A percentile compares a stretch with the other conserved stretches of the same genome.
Conservation (phyloP, 345 rosid genomes). For the Corymbia maculata region DNA sequence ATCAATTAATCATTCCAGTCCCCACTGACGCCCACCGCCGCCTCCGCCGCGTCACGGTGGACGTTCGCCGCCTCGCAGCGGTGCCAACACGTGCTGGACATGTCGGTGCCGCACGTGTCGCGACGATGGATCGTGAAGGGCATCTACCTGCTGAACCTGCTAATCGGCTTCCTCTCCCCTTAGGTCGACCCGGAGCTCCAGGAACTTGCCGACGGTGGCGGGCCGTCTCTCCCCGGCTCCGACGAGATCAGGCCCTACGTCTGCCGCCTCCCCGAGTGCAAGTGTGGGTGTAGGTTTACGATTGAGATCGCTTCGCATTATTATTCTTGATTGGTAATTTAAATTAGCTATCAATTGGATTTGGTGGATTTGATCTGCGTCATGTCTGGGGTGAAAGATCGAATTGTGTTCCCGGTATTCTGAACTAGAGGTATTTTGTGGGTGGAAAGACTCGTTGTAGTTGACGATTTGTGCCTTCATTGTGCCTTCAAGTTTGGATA, state of each 20-base stretch:
- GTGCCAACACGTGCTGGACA: slow-evolving; percentile 57
- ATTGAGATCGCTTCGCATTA: background rate
- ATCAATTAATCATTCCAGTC: background rate
- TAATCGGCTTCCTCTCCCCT: slow-evolving; percentile 81
- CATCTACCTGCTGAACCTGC: slow-evolving; percentile 72
- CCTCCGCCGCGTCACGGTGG: slow-evolving; percentile 22
- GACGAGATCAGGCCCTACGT: slow-evolving; percentile 86
- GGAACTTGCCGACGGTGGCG: slow-evolving; percentile 6
- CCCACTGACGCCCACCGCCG: slow-evolving; percentile 15
- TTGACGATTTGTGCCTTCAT: no score
- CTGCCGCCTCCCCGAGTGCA: slow-evolving; percentile 71
- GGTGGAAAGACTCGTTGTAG: background rate
- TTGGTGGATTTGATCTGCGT: background rate
- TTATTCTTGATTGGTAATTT: background rate
- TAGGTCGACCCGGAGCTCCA: slow-evolving; percentile 60
- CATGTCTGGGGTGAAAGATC: background rate
- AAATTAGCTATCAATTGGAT: background rate
- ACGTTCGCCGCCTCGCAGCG: slow-evolving; percentile 24
- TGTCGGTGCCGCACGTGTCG: slow-evolving; percentile 58
- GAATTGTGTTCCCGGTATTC: background rate
- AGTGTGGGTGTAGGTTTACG: slow-evolving; percentile 50
- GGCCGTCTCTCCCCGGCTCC: slow-evolving; percentile 43
- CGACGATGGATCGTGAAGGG: slow-evolving; percentile 24
- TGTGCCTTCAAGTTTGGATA: background rate
- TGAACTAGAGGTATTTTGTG: background rate